Evolutionary conservation across 306 rosid species (phyloP).

Genomic region (Delonix regia): DNA sequence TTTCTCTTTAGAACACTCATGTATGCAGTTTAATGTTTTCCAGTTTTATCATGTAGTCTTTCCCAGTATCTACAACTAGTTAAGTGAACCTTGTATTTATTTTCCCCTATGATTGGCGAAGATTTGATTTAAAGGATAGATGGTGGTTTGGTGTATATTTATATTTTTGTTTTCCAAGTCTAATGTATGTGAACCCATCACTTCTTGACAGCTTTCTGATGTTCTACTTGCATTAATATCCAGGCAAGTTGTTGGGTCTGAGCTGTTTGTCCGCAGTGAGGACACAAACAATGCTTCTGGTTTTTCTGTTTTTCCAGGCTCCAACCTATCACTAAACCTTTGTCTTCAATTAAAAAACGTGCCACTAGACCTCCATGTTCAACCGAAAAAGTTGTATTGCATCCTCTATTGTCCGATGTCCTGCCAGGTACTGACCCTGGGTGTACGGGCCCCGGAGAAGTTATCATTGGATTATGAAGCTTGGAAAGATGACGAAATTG

Average conservation of each 20-base stretch:
- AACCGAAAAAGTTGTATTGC: constrained; percentile 48
- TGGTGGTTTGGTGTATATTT: neutral
- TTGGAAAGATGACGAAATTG: constrained; percentile 53
- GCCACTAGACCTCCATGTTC: constrained; percentile 34
- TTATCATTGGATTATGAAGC: constrained; percentile 28
- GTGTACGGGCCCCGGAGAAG: constrained; percentile 15
- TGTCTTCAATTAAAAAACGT: constrained; percentile 64
- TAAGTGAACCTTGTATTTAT: neutral
- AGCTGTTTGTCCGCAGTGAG: constrained; percentile 49
- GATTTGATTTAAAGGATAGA: neutral
- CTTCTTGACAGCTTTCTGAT: neutral
- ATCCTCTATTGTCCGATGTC: constrained; percentile 50
- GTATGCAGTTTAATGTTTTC: neutral
- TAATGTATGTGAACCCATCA: neutral
- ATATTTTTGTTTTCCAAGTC: neutral
- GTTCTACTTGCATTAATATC: constrained; percentile 19
- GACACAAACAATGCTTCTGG: constrained; percentile 36
- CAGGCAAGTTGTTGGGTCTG: constrained; percentile 63
- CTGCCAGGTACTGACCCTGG: constrained; percentile 29
- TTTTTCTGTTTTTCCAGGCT: constrained; percentile 45
- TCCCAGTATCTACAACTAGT: neutral
- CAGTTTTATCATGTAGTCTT: neutral
- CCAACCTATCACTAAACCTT: constrained; percentile 51
- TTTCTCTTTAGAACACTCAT: neutral
- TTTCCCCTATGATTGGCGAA: neutral